These are phyloP conservation scores for Punica granatum DNA, from an alignment of 345 rosid species.

Conservation along the genomic window DNA sequence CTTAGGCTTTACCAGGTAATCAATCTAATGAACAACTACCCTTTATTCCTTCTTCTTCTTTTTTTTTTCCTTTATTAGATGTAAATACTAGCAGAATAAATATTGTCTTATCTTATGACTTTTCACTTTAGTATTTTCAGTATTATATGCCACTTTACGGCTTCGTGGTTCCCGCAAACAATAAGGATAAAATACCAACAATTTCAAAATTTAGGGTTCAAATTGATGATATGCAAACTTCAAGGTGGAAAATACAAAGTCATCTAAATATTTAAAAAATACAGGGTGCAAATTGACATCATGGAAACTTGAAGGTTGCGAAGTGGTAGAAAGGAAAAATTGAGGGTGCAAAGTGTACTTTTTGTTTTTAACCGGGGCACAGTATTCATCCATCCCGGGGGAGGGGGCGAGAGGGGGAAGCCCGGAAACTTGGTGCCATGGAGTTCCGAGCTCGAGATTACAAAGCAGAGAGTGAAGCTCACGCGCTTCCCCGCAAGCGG, in stretches of 20 bases:
- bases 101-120: background rate
- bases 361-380: background rate
- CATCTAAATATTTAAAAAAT: background rate
- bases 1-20: background rate
- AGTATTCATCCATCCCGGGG: constrained; percentile 3
- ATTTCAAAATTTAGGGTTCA: background rate
- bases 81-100: background rate
- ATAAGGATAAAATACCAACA: too few relatives aligned
- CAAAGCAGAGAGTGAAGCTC: constrained; percentile 30
- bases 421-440: constrained; percentile 18
- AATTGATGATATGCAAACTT: background rate
- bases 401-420: background rate
- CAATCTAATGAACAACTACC: too few relatives aligned
- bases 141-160: background rate
- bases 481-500: constrained; percentile 44
- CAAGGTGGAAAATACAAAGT: background rate
- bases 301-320: background rate
- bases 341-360: background rate
- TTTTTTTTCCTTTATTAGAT: background rate
- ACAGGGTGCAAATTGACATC: background rate
- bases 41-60: background rate
- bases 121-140: background rate
- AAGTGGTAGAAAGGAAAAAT: background rate
- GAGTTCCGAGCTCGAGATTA: constrained; percentile 72
- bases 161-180: too few relatives aligned